A percentile compares a stretch with the other conserved stretches of the same genome.
Evolutionary conservation across 1,284 basidiomycete species (phyloP).

Genomic region (Ganoderma boninense): DNA sequence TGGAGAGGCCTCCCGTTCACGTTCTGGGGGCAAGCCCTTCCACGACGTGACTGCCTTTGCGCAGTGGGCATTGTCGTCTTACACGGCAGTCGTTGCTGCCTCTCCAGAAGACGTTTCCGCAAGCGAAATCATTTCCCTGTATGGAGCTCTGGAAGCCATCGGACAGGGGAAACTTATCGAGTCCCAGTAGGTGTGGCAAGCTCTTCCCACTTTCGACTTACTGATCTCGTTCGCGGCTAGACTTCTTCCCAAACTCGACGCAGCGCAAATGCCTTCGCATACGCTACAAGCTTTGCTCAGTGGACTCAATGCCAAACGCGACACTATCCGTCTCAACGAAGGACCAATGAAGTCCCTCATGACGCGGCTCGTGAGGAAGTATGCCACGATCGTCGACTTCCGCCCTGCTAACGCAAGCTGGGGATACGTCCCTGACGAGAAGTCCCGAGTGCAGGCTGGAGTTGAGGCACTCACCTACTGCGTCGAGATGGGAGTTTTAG

Average conservation of each 20-base stretch:
- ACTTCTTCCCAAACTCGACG: not conserved
- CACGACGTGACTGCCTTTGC: not conserved
- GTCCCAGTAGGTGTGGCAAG: not conserved
- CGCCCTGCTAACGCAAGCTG: not conserved
- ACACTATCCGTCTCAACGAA: not conserved
- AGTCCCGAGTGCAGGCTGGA: not conserved
- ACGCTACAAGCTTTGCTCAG: not conserved
- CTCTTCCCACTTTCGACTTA: not conserved
- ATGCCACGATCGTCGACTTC: not conserved
- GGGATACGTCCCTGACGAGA: not conserved
- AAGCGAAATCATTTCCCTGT: not conserved
- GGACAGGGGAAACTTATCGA: not conserved
- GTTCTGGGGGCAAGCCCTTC: not conserved
- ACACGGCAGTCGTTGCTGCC: not conserved
- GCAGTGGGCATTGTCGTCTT: not conserved
- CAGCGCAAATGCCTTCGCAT: not conserved
- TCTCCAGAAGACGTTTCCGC: not conserved
- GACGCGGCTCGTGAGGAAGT: not conserved
- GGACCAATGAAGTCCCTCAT: not conserved
- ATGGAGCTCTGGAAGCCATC: not conserved
- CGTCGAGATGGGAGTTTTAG: not conserved
- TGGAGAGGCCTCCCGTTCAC: not conserved
- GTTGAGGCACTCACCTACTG: constrained; percentile 9
- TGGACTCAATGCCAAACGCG: not conserved
- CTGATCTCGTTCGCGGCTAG: not conserved